Evolutionary conservation across 345 rosid genomes (phyloP).

Genomic region (Corchorus olitorius): DNA sequence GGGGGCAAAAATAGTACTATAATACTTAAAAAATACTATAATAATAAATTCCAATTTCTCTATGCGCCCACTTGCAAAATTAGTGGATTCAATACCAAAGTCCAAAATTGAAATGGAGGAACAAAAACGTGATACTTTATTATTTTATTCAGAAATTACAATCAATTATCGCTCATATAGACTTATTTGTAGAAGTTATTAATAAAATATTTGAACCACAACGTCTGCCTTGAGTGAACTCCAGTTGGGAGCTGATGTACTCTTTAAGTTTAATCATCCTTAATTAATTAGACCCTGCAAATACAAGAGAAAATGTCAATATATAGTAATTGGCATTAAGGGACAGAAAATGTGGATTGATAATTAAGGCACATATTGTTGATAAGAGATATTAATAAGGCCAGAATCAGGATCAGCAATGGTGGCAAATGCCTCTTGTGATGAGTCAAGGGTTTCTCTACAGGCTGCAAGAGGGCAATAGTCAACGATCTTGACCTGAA

Average conservation of each 20-base stretch:
- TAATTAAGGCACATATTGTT: background rate
- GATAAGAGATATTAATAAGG: background rate
- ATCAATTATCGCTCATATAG: background rate
- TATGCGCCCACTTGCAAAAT: slow-evolving; percentile 11
- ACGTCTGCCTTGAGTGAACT: background rate
- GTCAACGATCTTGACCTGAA: background rate
- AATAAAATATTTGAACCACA: background rate
- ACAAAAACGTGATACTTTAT: background rate
- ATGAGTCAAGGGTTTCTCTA: background rate
- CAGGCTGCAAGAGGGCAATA: background rate
- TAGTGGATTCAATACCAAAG: background rate
- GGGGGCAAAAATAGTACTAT: no score
- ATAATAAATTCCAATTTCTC: background rate
- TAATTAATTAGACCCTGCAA: no score
- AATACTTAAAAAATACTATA: no score
- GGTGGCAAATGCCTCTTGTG: background rate
- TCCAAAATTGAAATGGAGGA: background rate
- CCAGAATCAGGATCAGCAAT: background rate
- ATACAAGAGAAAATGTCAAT: no score
- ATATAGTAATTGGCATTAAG: no score
- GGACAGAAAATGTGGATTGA: no score
- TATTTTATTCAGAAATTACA: background rate
- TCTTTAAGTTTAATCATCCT: no score
- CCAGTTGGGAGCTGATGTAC: no score
- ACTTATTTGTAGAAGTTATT: background rate